Evolutionary conservation across 441 rosid species (phyloP).

Genomic region (Francoa sonchifolia): DNA sequence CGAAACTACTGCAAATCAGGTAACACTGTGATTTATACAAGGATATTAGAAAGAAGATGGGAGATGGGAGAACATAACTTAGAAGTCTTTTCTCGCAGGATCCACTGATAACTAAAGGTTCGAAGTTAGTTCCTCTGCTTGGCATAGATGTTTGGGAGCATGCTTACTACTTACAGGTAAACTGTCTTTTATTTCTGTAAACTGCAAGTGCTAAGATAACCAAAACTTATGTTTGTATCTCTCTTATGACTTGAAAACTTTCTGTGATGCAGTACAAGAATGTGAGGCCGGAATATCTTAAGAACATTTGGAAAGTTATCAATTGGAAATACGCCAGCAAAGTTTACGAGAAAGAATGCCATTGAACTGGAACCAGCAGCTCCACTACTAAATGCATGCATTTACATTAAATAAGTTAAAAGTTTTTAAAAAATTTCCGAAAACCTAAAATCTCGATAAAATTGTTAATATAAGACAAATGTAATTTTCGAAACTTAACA

Average conservation of each 20-base stretch:
- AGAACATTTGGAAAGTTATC: constrained; percentile 87
- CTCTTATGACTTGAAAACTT: not conserved
- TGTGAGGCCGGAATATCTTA: constrained; percentile 80
- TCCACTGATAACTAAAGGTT: constrained; percentile 76
- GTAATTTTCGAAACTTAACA: too few relatives aligned
- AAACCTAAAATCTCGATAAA: too few relatives aligned
- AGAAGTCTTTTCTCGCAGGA: constrained; percentile 37
- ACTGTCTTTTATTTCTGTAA: too few relatives aligned
- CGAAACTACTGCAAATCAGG: constrained; percentile 92
- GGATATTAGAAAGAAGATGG: too few relatives aligned
- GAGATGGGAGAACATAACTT: too few relatives aligned
- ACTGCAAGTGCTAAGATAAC: too few relatives aligned
- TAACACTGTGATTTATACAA: too few relatives aligned
- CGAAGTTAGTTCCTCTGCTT: constrained; percentile 62
- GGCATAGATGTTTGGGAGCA: constrained; percentile 99
- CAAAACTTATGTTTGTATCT: too few relatives aligned
- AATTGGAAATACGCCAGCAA: constrained; percentile 79
- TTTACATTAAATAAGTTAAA: too few relatives aligned
- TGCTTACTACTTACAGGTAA: constrained; percentile 95
- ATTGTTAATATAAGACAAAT: too few relatives aligned
- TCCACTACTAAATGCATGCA: too few relatives aligned
- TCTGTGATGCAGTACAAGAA: constrained; percentile 80
- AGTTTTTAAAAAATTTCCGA: too few relatives aligned
- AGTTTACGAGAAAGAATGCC: constrained; percentile 47
- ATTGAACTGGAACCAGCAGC: constrained; percentile 23